phyloP scores from a whole-genome alignment of 768 basidiomycete species.

The Russula sp. region DNA sequence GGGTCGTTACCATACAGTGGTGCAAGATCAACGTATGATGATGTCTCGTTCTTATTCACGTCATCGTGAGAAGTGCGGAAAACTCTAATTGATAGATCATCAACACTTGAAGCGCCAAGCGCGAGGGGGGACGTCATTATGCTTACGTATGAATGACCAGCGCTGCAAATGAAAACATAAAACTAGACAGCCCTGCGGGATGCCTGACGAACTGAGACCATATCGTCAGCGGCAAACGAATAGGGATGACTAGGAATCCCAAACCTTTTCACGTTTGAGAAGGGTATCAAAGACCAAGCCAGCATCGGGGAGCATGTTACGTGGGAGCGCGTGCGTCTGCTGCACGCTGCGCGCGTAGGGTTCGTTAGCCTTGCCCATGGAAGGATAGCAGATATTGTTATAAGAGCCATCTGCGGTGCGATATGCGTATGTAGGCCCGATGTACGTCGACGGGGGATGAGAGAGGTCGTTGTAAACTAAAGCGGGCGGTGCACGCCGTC shows the following conservation, averaged over 20 bases:
- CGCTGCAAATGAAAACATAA: conserved; percentile 80
- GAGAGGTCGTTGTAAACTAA: conserved; percentile 76
- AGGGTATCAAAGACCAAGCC: conserved; percentile 77
- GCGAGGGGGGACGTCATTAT: neutral
- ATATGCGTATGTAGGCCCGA: conserved; percentile 57
- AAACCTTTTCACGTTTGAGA: conserved; percentile 64
- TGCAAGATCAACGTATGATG: conserved; percentile 78
- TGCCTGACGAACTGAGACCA: conserved; percentile 56
- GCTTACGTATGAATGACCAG: conserved; percentile 70
- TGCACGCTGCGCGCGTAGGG: conserved; percentile 84
- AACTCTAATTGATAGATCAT: conserved; percentile 38
- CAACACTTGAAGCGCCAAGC: neutral
- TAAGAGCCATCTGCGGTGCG: conserved; percentile 68
- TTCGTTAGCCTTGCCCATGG: conserved; percentile 69
- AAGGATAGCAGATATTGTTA: conserved; percentile 65
- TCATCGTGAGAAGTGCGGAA: conserved; percentile 74
- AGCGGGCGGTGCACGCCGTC: neutral
- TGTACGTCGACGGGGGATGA: conserved; percentile 66
- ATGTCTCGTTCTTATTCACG: conserved; percentile 71
- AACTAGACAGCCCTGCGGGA: conserved; percentile 67
- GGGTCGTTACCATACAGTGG: conserved; percentile 77
- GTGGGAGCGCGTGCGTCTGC: conserved; percentile 54
- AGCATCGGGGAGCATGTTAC: conserved; percentile 66
- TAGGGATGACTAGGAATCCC: neutral
- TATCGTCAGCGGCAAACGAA: neutral